Base-by-base conservation (phyloP, 257 asterid genomes). In the Rehmannia glutinosa region DNA sequence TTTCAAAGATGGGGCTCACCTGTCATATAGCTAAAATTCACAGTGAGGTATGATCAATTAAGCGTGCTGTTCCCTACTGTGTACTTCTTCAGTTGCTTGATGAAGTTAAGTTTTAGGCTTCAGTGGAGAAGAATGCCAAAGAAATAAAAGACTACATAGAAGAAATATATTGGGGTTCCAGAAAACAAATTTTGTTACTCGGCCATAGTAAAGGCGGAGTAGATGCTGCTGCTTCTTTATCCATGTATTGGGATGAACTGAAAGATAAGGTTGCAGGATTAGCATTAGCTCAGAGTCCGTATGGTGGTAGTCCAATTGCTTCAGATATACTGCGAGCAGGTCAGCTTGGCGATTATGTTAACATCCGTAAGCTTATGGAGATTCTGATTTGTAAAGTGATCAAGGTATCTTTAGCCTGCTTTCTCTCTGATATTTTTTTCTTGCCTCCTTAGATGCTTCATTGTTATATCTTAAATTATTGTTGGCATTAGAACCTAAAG, bases 171-270 rank as follows among this genome's bases (percentile, higher is more conserved):
- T 88, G 97, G 97, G 97, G 97, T 51, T 85, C 99, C 38, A 66
- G 76, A 65, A 88, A 88, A 78, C 93, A 83, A 5, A 89, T 94
- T 67, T 70, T 94, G 86, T 83, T 94, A 71, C 91, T 94, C 50
- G 99, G 99, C 74, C 99, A 94, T 74, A 94, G 99, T 78, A 94
- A 94, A 80, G 99, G 99, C 1, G 97, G 97, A 70, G 78, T 94
- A 23, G 99, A 94, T 79, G 77, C 96, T 23, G 99, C 97, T 70
- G 99, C 99, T 49, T 85, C 92, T 74, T 47, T 94, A 66, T 94
- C 97, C 65, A 86, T 94, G 77, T 86, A 91, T 74, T 94, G 99
- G 99, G 81, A 83, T 49, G 95, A 87, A 30, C 80, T 91, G 70
- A 91, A 94, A 79, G 96, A 87, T 59, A 94, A 94, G 84, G 97